phyloP scores from a whole-genome alignment of 352 stramenopile genomes.

The Phytophthora hibernalis region DNA sequence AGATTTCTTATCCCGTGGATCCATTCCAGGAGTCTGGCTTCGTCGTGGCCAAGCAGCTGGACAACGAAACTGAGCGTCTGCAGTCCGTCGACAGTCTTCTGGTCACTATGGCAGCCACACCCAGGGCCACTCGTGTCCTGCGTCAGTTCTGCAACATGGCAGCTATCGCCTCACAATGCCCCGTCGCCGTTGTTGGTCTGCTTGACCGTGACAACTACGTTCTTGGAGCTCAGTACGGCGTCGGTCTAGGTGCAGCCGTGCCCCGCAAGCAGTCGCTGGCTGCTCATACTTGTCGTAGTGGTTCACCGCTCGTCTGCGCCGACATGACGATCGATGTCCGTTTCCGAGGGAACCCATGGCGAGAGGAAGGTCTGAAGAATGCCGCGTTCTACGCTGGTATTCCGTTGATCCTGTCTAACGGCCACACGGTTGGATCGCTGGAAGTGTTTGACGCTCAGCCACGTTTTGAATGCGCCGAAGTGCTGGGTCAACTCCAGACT shows the following conservation, averaged over 20 bases:
- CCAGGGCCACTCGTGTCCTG: constrained; percentile 54
- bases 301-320: constrained; percentile 67
- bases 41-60: constrained; percentile 50
- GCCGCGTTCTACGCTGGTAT: constrained; percentile 84
- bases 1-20: constrained; percentile 62
- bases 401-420: constrained; percentile 73
- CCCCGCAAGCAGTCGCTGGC: constrained; percentile 59
- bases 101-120: constrained; percentile 49
- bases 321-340: constrained; percentile 71
- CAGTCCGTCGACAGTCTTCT: constrained; percentile 52
- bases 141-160: constrained; percentile 81
- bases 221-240: constrained; percentile 57
- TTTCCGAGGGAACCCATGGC: constrained; percentile 71
- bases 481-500: constrained; percentile 72
- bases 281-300: constrained; percentile 72
- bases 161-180: constrained; percentile 71
- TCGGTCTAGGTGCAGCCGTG: constrained; percentile 26
- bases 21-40: constrained; percentile 35
- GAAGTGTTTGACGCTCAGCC: constrained; percentile 71
- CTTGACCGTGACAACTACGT: constrained; percentile 66
- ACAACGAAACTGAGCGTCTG: constrained; percentile 67
- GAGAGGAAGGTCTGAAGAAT: constrained; percentile 48
- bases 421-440: constrained; percentile 70
- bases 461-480: constrained; percentile 66
- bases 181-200: constrained; percentile 74